Percentiles rank a stretch among this genome's conserved stretches.
phyloP scores from a whole-genome alignment of 768 basidiomycete genomes.

The Leccinum olivaceopallidum region DNA sequence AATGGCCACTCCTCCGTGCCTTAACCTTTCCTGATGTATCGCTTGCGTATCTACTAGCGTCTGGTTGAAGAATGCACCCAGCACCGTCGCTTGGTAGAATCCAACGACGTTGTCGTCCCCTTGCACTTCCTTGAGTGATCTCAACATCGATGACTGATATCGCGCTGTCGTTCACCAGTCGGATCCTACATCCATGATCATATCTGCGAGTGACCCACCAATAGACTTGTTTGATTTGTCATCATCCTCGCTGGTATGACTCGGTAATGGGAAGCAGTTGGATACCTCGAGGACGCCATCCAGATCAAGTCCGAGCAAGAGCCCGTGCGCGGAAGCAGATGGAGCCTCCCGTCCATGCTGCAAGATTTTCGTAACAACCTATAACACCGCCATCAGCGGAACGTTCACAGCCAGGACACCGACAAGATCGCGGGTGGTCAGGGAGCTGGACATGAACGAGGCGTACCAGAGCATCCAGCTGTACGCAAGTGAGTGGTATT shows the following conservation, averaged over 20 bases:
- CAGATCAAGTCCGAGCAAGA: slow-evolving; percentile 88
- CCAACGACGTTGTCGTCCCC: slow-evolving; percentile 91
- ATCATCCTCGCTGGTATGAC: slow-evolving; percentile 72
- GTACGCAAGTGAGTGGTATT: slow-evolving; percentile 75
- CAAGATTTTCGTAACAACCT: slow-evolving; percentile 93
- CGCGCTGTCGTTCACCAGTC: slow-evolving; percentile 49
- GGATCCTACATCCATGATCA: slow-evolving; percentile 5
- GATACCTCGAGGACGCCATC: slow-evolving; percentile 90
- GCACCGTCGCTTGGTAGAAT: slow-evolving; percentile 87
- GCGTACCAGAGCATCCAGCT: slow-evolving; percentile 85
- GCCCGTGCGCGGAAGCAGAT: slow-evolving; percentile 74
- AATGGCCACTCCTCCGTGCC: slow-evolving; percentile 83
- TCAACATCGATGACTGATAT: slow-evolving; percentile 83
- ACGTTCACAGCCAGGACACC: not conserved
- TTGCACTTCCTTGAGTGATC: slow-evolving; percentile 87
- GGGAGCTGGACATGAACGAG: slow-evolving; percentile 8
- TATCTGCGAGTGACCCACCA: slow-evolving; percentile 46
- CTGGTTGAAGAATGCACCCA: slow-evolving; percentile 86
- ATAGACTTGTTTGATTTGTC: slow-evolving; percentile 77
- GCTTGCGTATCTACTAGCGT: slow-evolving; percentile 79
- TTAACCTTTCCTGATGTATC: slow-evolving; percentile 79
- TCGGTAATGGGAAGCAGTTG: slow-evolving; percentile 84
- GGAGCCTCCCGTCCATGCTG: slow-evolving; percentile 86
- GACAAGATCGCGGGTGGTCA: slow-evolving; percentile 4
- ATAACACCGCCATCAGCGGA: slow-evolving; percentile 22